A percentile compares a stretch with the other conserved stretches of the same genome.
phyloP scores from a whole-genome alignment of 2,329 filamentous ascomycete genomes.

The Phialophora expanda region DNA sequence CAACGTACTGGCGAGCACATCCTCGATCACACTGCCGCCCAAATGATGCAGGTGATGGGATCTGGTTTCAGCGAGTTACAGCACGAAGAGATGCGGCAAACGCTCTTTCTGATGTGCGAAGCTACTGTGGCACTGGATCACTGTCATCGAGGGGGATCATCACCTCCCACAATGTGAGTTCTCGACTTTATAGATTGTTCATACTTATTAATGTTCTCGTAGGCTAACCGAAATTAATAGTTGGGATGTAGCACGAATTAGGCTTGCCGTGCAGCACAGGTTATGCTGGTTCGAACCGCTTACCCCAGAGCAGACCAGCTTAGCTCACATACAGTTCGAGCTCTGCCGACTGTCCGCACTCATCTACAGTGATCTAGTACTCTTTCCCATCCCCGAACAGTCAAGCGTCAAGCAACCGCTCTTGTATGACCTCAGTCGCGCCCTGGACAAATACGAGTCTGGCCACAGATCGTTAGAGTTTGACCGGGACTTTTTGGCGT shows the following conservation, averaged over 20 bases:
- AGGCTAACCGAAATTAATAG: background rate
- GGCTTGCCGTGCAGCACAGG: conserved; percentile 11
- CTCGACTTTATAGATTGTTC: background rate
- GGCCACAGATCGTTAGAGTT: background rate
- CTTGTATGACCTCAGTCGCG: background rate
- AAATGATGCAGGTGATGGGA: conserved; percentile 10
- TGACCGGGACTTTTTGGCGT: background rate
- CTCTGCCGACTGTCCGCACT: conserved; percentile 11
- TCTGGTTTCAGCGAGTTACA: conserved; percentile 10
- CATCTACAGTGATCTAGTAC: conserved; percentile 10
- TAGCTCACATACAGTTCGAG: conserved; percentile 6
- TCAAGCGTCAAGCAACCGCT: conserved; percentile 1
- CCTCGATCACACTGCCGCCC: conserved; percentile 7
- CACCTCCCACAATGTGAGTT: background rate
- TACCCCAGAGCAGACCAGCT: background rate
- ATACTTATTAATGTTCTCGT: background rate
- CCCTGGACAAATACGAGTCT: conserved; percentile 5
- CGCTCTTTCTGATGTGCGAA: conserved; percentile 12
- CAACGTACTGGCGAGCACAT: conserved; percentile 13
- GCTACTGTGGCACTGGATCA: conserved; percentile 11
- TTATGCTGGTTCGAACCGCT: conserved; percentile 7
- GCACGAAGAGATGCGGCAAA: conserved; percentile 7
- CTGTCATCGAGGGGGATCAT: conserved; percentile 11
- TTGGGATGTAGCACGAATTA: conserved; percentile 9
- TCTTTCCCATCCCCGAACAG: conserved; percentile 6